Percentiles rank a stretch among this genome's conserved stretches.
phyloP scores from a whole-genome alignment of 805 yeast genomes.

The Priceomyces fermenticarens region DNA sequence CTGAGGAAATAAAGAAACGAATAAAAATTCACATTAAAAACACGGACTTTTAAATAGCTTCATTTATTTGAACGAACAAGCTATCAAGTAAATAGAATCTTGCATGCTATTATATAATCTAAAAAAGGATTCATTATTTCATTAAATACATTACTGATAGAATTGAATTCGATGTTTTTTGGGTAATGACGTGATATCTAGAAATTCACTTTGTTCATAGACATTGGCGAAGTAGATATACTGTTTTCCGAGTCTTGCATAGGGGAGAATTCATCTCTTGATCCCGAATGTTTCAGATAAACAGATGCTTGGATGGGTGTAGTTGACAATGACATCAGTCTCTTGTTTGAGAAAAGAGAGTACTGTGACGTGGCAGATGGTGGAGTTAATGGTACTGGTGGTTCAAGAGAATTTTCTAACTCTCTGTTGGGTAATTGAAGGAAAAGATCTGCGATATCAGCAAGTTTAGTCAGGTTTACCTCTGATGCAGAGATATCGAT shows the following conservation, averaged over 20 bases:
- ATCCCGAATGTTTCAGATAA: constrained; percentile 5
- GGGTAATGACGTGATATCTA: background rate
- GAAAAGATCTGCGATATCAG: constrained; percentile 22
- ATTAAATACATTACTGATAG: constrained; percentile 3
- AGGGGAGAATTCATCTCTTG: constrained; percentile 9
- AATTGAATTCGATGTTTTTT: constrained; percentile 1
- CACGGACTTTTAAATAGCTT: constrained; percentile 3
- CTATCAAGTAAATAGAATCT: background rate
- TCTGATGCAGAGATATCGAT: constrained; percentile 4
- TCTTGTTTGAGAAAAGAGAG: constrained; percentile 32
- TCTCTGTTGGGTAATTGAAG: constrained; percentile 19
- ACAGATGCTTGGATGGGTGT: constrained; percentile 23
- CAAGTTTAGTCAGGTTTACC: constrained; percentile 12
- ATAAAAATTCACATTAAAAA: background rate
- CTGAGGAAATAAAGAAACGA: constrained; percentile 19
- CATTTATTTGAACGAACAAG: background rate
- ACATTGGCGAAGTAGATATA: constrained; percentile 9
- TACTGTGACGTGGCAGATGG: constrained; percentile 42
- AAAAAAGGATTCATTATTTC: background rate
- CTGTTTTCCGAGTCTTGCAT: constrained; percentile 6
- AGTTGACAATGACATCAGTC: constrained; percentile 16
- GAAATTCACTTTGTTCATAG: constrained; percentile 7
- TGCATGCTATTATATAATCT: constrained; percentile 1
- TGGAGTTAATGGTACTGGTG: constrained; percentile 31
- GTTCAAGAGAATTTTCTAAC: constrained; percentile 2